Conservation (phyloP, 2,329 filamentous ascomycete species). For the Chaetomiaceae sp. region DNA sequence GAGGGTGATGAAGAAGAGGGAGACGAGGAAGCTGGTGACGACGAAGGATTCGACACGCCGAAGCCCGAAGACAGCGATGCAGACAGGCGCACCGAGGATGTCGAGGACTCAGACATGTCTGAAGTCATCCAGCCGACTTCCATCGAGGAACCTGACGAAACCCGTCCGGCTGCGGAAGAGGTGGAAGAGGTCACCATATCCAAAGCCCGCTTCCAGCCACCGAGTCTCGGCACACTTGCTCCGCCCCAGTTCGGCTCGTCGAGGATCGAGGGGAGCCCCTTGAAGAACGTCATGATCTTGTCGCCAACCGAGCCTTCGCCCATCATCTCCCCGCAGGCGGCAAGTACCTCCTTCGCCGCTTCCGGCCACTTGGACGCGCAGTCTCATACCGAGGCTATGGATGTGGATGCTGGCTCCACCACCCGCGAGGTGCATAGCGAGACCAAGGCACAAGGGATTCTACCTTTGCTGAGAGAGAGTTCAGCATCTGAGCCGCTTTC, state of each 20-base stretch:
- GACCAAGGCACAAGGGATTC: not conserved
- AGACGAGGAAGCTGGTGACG: constrained; percentile 37
- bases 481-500: not conserved
- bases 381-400: not conserved
- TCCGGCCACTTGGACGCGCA: constrained; percentile 15
- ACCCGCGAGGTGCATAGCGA: constrained; percentile 4
- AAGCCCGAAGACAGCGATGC: constrained; percentile 29
- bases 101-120: constrained; percentile 24
- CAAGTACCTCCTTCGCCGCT: constrained; percentile 1
- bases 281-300: constrained; percentile 47
- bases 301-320: constrained; percentile 40
- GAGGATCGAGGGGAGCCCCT: constrained; percentile 45
- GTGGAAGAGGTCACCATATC: constrained; percentile 22
- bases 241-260: constrained; percentile 21
- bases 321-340: constrained; percentile 7
- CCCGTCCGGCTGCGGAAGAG: constrained; percentile 8
- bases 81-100: constrained; percentile 26
- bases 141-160: constrained; percentile 23
- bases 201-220: constrained; percentile 30
- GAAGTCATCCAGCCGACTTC: constrained; percentile 24
- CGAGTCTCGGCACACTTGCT: constrained; percentile 24
- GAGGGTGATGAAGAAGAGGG: constrained; percentile 44
- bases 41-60: constrained; percentile 42
- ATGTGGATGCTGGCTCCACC: not conserved
- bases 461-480: not conserved